phyloP scores from a whole-genome alignment of 1,139 yeast species.

The Pichia kudriavzevii region DNA sequence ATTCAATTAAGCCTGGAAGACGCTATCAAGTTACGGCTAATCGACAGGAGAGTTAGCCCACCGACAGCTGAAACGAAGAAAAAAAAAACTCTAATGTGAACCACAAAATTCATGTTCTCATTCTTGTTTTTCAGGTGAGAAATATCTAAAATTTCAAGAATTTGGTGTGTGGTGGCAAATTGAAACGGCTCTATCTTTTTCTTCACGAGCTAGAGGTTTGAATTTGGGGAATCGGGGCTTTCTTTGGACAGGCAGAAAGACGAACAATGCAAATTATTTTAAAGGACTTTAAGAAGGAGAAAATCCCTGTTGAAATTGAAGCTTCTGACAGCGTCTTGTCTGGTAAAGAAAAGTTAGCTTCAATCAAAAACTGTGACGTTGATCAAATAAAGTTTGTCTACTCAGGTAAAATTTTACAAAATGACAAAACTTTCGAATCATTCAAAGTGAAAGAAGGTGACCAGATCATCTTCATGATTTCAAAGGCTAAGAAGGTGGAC shows the following conservation, averaged over 20 bases:
- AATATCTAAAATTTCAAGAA: too few relatives aligned
- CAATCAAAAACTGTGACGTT: constrained; percentile 60
- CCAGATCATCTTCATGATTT: constrained; percentile 86
- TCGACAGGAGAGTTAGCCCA: too few relatives aligned
- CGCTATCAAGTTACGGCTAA: too few relatives aligned
- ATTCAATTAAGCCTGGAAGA: too few relatives aligned
- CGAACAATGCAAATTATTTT: constrained; percentile 65
- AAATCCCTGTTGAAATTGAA: constrained; percentile 73
- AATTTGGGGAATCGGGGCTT: too few relatives aligned
- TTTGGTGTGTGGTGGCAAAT: too few relatives aligned
- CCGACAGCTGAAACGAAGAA: too few relatives aligned
- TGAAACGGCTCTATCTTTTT: too few relatives aligned
- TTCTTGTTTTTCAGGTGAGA: background rate
- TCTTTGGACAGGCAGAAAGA: constrained; percentile 3
- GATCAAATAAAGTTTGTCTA: constrained; percentile 82
- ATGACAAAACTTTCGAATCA: constrained; percentile 64
- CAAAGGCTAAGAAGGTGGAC: constrained; percentile 39
- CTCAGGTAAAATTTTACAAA: constrained; percentile 86
- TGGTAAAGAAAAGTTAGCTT: constrained; percentile 69
- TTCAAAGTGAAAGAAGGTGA: constrained; percentile 83
- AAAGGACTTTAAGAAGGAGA: constrained; percentile 90
- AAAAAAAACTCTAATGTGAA: background rate
- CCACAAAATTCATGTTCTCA: background rate
- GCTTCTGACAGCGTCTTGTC: constrained; percentile 57
- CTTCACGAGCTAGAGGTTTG: too few relatives aligned